phyloP scores from a whole-genome alignment of 208 protist species.

The Giardia duodenalis region DNA sequence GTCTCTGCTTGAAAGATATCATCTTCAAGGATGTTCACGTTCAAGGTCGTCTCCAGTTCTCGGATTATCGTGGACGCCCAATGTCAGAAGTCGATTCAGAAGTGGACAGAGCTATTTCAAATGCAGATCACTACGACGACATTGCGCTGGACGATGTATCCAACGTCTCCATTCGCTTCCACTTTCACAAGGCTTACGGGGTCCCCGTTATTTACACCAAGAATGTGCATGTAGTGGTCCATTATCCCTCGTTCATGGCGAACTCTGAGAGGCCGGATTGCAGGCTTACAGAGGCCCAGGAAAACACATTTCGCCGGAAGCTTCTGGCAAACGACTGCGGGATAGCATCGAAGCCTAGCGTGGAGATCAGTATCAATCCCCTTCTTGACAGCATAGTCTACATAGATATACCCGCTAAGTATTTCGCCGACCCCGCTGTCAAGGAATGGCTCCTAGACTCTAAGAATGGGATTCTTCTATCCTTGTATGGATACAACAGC shows the following conservation, averaged over 20 bases:
- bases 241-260: not conserved
- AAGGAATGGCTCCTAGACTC: not conserved
- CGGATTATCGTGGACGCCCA: not conserved
- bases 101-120: not conserved
- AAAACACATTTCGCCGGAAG: not conserved
- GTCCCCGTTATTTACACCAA: not conserved
- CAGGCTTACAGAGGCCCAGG: not conserved
- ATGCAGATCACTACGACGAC: not conserved
- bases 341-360: not conserved
- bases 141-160: not conserved
- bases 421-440: not conserved
- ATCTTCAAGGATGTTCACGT: conserved; percentile 1
- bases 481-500: not conserved
- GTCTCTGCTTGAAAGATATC: not conserved
- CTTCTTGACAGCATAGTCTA: not conserved
- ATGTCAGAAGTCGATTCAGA: not conserved
- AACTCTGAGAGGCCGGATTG: not conserved
- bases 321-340: not conserved
- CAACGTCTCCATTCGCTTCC: conserved; percentile 2
- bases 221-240: not conserved
- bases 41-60: conserved; percentile 2
- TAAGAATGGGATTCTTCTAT: not conserved
- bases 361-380: not conserved
- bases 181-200: not conserved
- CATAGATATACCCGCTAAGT: not conserved